phyloP scores from a whole-genome alignment of 2,329 filamentous ascomycete species.

The Bretziella fagacearum region DNA sequence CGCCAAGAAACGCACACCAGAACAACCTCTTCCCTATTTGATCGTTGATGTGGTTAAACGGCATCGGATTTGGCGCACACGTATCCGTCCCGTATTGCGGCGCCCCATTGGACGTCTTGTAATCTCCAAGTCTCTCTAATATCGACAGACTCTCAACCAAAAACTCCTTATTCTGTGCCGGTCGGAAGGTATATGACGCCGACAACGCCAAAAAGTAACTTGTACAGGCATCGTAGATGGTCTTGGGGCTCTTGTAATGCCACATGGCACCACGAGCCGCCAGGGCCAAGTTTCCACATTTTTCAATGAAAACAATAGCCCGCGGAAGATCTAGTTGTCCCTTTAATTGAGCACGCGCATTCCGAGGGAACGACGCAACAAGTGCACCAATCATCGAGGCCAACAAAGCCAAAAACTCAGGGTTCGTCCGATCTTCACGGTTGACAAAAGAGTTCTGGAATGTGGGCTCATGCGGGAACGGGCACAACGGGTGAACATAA shows the following conservation, averaged over 20 bases:
- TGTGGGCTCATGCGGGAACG: slow-evolving; percentile 64
- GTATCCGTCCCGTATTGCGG: slow-evolving; percentile 16
- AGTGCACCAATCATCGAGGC: slow-evolving; percentile 58
- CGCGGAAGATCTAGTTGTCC: slow-evolving; percentile 49
- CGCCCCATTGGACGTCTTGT: slow-evolving; percentile 24
- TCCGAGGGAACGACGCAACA: slow-evolving; percentile 61
- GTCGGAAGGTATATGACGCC: slow-evolving; percentile 50
- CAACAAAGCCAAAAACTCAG: slow-evolving; percentile 51
- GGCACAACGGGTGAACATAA: slow-evolving; percentile 60
- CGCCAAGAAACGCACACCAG: slow-evolving; percentile 63
- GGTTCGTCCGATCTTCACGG: slow-evolving; percentile 48
- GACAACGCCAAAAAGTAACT: slow-evolving; percentile 59
- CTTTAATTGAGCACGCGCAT: slow-evolving; percentile 52
- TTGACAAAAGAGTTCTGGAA: slow-evolving; percentile 52
- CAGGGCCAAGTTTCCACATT: slow-evolving; percentile 53
- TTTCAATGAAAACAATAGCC: slow-evolving; percentile 51
- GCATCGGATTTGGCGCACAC: slow-evolving; percentile 29
- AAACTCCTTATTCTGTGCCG: slow-evolving; percentile 50
- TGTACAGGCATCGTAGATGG: slow-evolving; percentile 43
- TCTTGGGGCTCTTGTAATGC: slow-evolving; percentile 30
- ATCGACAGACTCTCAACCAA: slow-evolving; percentile 56
- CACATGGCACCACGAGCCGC: slow-evolving; percentile 44
- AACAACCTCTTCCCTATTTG: slow-evolving; percentile 66
- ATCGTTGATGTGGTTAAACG: slow-evolving; percentile 52
- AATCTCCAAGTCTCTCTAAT: slow-evolving; percentile 11